These are phyloP conservation scores for Trametes sp. DNA, from an alignment of 1,284 basidiomycete genomes.

Conservation along the genomic window DNA sequence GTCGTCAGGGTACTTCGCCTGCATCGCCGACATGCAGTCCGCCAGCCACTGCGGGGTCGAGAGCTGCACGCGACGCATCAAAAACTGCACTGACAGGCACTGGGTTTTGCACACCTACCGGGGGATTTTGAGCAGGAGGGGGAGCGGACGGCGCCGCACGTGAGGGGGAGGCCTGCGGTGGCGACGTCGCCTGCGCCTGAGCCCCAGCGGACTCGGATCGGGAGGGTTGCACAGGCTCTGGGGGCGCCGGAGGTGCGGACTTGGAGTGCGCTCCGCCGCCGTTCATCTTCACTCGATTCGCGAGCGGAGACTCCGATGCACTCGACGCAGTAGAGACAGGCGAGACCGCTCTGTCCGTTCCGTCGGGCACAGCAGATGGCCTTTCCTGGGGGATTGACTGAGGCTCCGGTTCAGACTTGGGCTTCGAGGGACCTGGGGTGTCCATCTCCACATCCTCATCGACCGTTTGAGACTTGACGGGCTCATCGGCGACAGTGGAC, in stretches of 20 bases:
- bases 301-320: conserved; percentile 72
- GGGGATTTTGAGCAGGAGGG: conserved; percentile 27
- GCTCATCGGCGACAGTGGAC: conserved; percentile 38
- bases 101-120: conserved; percentile 28
- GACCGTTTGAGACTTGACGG: conserved; percentile 51
- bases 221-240: conserved; percentile 9
- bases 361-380: conserved; percentile 36
- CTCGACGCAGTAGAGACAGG: conserved; percentile 76
- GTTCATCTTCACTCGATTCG: conserved; percentile 64
- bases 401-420: conserved; percentile 43
- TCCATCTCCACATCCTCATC: conserved; percentile 65
- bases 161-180: conserved; percentile 27
- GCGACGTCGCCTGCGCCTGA: conserved; percentile 14
- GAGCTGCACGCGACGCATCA: conserved; percentile 23
- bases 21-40: conserved; percentile 68
- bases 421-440: conserved; percentile 58
- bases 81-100: conserved; percentile 5
- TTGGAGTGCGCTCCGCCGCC: conserved; percentile 50
- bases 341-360: conserved; percentile 63
- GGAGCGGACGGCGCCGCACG: conserved; percentile 26
- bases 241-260: conserved; percentile 37
- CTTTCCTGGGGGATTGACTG: conserved; percentile 30
- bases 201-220: conserved; percentile 12
- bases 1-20: conserved; percentile 82
- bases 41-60: conserved; percentile 77